These are phyloP conservation scores for Saccharata proteae DNA, from an alignment of 2,329 filamentous ascomycete genomes.

Conservation along the genomic window DNA sequence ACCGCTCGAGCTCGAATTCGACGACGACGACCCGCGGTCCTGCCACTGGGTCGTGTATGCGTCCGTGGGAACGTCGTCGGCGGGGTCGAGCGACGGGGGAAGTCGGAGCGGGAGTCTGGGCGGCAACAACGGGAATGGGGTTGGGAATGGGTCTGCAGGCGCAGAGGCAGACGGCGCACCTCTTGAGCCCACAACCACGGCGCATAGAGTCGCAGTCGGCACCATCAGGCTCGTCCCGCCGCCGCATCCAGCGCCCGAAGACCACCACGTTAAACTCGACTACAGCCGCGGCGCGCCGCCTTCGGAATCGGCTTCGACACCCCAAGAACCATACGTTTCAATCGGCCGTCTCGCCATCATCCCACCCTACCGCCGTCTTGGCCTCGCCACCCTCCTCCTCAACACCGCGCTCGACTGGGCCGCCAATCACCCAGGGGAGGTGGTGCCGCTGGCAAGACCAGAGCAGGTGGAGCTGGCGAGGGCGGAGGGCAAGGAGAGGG, in stretches of 20 bases:
- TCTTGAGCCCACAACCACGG: constrained; percentile 28
- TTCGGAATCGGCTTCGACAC: constrained; percentile 30
- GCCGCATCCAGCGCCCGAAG: constrained; percentile 48
- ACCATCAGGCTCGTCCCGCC: constrained; percentile 74
- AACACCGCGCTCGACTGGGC: constrained; percentile 59
- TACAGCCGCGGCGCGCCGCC: constrained; percentile 9
- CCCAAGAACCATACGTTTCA: constrained; percentile 67
- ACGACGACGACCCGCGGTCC: constrained; percentile 64
- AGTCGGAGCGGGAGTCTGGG: constrained; percentile 33
- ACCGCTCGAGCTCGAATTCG: constrained; percentile 57
- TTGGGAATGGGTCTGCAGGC: too few species aligned
- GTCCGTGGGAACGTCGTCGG: constrained; percentile 38
- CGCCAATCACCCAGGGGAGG: constrained; percentile 40
- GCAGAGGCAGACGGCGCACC: constrained; percentile 9
- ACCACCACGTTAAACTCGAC: constrained; percentile 13
- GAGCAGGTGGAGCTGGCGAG: constrained; percentile 29
- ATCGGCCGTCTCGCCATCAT: constrained; percentile 66
- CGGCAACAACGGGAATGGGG: constrained; percentile 20
- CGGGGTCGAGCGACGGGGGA: constrained; percentile 21
- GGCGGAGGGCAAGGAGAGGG: constrained; percentile 30
- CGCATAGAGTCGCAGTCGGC: constrained; percentile 48
- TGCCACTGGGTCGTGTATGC: constrained; percentile 87
- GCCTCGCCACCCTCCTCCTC: constrained; percentile 55
- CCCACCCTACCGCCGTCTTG: constrained; percentile 50
- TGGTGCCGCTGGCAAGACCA: constrained; percentile 27